Conservation (phyloP, 352 stramenopile genomes). For the Globisporangium parvum region DNA sequence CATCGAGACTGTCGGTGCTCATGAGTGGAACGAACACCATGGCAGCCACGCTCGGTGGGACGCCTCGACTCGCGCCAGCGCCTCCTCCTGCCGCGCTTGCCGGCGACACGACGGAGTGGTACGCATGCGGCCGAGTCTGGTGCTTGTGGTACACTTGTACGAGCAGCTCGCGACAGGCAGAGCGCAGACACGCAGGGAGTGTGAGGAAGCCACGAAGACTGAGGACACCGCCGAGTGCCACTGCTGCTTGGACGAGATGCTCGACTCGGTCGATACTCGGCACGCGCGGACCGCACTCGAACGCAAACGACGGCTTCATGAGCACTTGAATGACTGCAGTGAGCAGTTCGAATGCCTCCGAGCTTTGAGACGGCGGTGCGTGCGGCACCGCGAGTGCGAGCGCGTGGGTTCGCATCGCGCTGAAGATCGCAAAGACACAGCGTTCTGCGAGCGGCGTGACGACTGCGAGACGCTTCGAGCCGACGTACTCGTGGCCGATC, state of each 20-base stretch:
- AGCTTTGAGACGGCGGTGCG: not conserved
- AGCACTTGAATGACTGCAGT: slow-evolving; percentile 26
- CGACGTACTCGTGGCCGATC: slow-evolving; percentile 47
- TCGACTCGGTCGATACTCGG: slow-evolving; percentile 1
- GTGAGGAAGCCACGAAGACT: slow-evolving; percentile 1
- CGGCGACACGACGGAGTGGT: not conserved
- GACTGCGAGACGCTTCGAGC: slow-evolving; percentile 22
- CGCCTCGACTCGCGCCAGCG: not conserved
- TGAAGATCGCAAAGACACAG: slow-evolving; percentile 42
- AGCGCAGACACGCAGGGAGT: slow-evolving; percentile 1
- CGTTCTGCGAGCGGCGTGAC: slow-evolving; percentile 46
- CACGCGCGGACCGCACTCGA: slow-evolving; percentile 2
- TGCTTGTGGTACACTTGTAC: slow-evolving; percentile 4
- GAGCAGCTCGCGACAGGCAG: slow-evolving; percentile 3
- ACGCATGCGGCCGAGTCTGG: not conserved
- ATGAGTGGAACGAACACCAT: slow-evolving; percentile 27
- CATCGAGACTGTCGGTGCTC: not conserved
- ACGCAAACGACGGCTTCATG: slow-evolving; percentile 9
- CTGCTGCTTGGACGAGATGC: slow-evolving; percentile 1
- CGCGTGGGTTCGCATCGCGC: slow-evolving; percentile 24
- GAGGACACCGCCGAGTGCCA: slow-evolving; percentile 6
- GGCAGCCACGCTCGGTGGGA: not conserved
- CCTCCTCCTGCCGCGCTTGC: not conserved
- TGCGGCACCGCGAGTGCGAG: slow-evolving; percentile 25
- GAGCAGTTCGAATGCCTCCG: slow-evolving; percentile 13